phyloP scores from a whole-genome alignment of 2,329 filamentous ascomycete species.

The Sclerotinia borealis region DNA sequence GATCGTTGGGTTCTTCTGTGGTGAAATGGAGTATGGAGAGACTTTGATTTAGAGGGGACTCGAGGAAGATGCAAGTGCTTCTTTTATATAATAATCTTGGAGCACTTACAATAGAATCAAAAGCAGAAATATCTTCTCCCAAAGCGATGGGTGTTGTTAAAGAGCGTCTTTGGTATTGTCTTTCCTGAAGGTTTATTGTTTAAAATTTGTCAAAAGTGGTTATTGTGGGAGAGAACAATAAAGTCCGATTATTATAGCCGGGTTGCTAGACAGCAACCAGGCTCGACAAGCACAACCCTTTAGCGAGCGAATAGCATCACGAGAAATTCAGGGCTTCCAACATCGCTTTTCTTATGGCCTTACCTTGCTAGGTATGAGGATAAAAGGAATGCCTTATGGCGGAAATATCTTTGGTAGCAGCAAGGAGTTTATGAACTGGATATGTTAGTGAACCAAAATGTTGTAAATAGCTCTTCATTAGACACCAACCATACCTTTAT shows the following conservation, averaged over 20 bases:
- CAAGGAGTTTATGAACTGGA: neutral
- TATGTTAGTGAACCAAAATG: neutral
- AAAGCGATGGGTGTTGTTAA: neutral
- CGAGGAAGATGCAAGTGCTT: neutral
- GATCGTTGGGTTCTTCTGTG: neutral
- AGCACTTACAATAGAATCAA: conserved; percentile 4
- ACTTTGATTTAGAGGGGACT: neutral
- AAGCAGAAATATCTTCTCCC: neutral
- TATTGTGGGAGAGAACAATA: conserved; percentile 6
- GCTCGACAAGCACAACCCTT: neutral
- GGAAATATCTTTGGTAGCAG: neutral
- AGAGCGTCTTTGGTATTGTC: neutral
- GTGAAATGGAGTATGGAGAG: neutral
- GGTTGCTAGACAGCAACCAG: conserved; percentile 3
- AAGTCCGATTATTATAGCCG: neutral
- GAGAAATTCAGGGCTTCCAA: neutral
- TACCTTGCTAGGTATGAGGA: neutral
- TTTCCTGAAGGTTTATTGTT: neutral
- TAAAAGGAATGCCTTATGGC: neutral
- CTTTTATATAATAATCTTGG: neutral
- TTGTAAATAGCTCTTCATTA: neutral
- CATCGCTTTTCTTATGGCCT: neutral
- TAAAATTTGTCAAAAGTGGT: neutral
- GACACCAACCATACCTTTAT: neutral
- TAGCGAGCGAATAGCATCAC: neutral